These are phyloP conservation scores for Saccharomycopsis lassenensis DNA, from an alignment of 805 yeast species.

Conservation along the genomic window DNA sequence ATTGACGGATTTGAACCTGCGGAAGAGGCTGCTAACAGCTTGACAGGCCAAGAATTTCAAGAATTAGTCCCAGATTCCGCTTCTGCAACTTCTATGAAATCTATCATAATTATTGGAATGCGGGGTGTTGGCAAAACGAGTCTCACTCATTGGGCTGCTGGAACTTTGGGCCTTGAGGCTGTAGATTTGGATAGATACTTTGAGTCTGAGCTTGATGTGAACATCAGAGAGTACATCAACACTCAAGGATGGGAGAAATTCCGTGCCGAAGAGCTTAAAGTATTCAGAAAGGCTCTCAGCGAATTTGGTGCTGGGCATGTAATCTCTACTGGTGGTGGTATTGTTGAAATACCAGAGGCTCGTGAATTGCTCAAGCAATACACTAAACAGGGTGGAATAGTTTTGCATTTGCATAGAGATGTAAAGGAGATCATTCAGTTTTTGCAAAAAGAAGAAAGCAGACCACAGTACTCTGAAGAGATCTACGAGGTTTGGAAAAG, in stretches of 20 bases:
- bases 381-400: slow-evolving; percentile 55
- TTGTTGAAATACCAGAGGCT: slow-evolving; percentile 68
- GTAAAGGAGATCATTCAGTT: slow-evolving; percentile 69
- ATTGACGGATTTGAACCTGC: slow-evolving; percentile 63
- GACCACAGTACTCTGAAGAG: slow-evolving; percentile 84
- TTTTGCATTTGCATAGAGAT: slow-evolving; percentile 83
- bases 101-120: slow-evolving; percentile 87
- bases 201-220: slow-evolving; percentile 39
- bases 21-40: slow-evolving; percentile 18
- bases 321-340: slow-evolving; percentile 93
- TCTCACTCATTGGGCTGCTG: slow-evolving; percentile 68
- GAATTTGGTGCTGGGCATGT: slow-evolving; percentile 41
- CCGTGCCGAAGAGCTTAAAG: slow-evolving; percentile 52
- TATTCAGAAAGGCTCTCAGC: slow-evolving; percentile 40
- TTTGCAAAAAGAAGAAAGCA: slow-evolving; percentile 62
- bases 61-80: slow-evolving; percentile 1
- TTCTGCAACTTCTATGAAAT: slow-evolving; percentile 27
- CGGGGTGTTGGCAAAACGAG: slow-evolving; percentile 96
- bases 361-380: slow-evolving; percentile 52
- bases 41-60: slow-evolving; percentile 10
- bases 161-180: slow-evolving; percentile 51
- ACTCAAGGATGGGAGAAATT: slow-evolving; percentile 80
- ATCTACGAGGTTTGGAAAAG: slow-evolving; percentile 74
- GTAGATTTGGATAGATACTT: slow-evolving; percentile 70
- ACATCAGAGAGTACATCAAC: slow-evolving; percentile 52